Percentiles rank a stretch among this genome's conserved stretches.
phyloP scores from a whole-genome alignment of 1,284 basidiomycete genomes.

The Apiotrichum gamsii region DNA sequence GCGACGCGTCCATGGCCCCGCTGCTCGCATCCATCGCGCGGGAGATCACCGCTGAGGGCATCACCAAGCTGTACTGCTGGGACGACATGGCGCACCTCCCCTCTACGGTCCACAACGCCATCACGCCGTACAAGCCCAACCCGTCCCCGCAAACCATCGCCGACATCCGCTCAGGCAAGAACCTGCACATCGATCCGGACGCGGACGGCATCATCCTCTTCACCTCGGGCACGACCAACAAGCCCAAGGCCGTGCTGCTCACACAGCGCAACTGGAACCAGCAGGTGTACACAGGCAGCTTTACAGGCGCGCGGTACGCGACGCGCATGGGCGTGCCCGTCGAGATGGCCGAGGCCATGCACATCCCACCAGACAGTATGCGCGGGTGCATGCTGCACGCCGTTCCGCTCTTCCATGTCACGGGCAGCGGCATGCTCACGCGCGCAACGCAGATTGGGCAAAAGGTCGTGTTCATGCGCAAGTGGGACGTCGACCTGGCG shows the following conservation, averaged over 20 bases:
- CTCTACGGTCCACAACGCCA: neutral
- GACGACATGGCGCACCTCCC: neutral
- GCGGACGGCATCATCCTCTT: slow-evolving; percentile 41
- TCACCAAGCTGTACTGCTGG: slow-evolving; percentile 1
- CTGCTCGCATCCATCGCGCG: neutral
- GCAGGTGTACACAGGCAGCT: slow-evolving; percentile 27
- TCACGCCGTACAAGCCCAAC: neutral
- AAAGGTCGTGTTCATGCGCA: slow-evolving; percentile 32
- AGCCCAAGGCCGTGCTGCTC: slow-evolving; percentile 38
- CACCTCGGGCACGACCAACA: slow-evolving; percentile 19
- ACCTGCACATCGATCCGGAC: slow-evolving; percentile 26
- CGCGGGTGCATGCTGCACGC: slow-evolving; percentile 27
- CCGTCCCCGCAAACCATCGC: neutral
- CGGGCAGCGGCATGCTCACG: slow-evolving; percentile 38
- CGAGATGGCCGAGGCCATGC: slow-evolving; percentile 27
- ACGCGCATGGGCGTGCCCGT: slow-evolving; percentile 25
- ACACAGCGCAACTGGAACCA: slow-evolving; percentile 35
- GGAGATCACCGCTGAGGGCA: neutral
- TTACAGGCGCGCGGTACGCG: slow-evolving; percentile 29
- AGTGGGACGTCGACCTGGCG: slow-evolving; percentile 31
- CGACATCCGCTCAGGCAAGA: neutral
- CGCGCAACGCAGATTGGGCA: slow-evolving; percentile 27
- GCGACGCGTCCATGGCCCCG: slow-evolving; percentile 22
- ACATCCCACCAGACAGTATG: slow-evolving; percentile 15
- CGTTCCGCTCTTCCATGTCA: slow-evolving; percentile 44